These are phyloP conservation scores for Pseudogymnoascus sp. DNA, from an alignment of 2,329 filamentous ascomycete genomes.

Conservation along the genomic window DNA sequence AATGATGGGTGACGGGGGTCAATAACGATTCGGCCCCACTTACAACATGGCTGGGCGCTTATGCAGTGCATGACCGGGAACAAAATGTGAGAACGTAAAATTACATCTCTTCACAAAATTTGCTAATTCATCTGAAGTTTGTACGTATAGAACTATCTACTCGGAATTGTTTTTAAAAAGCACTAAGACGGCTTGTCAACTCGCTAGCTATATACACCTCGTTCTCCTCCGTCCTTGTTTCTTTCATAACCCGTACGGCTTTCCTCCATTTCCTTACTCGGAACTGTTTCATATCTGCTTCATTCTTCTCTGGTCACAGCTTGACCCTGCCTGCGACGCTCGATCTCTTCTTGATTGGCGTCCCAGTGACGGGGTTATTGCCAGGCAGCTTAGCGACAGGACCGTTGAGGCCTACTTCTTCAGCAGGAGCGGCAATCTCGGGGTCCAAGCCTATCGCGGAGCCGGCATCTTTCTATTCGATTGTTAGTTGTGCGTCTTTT, in stretches of 20 bases:
- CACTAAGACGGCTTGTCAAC: neutral
- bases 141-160: neutral
- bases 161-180: neutral
- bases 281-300: neutral
- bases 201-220: neutral
- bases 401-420: constrained; percentile 13
- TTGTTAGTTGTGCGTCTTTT: neutral
- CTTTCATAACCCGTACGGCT: neutral
- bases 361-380: constrained; percentile 10
- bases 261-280: neutral
- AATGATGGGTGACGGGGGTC: too few species aligned
- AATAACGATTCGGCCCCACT: neutral
- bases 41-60: neutral
- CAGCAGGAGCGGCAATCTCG: constrained; percentile 6
- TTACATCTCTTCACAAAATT: constrained; percentile 9
- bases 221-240: neutral
- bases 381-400: constrained; percentile 12
- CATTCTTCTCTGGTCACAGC: neutral
- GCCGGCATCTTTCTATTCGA: neutral
- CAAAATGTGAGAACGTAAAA: neutral
- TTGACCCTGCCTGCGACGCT: neutral
- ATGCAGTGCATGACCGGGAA: neutral
- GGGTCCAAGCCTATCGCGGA: neutral
- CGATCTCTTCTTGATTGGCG: neutral
- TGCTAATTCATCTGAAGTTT: neutral